Base-by-base conservation (phyloP, 805 yeast species). In the Metschnikowia peoriensis region DNA sequence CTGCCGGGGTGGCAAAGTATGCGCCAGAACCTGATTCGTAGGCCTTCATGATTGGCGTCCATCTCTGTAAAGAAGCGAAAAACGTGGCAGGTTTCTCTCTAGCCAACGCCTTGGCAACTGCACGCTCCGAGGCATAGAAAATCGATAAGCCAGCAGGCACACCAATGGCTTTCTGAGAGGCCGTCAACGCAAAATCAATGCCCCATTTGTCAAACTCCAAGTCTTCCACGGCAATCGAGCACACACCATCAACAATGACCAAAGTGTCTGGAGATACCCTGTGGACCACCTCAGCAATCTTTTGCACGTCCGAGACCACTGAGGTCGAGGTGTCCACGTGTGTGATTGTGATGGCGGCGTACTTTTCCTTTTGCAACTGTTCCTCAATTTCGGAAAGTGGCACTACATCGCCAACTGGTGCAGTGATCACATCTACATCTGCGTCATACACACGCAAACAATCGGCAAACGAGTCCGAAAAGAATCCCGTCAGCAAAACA, bases 281-380 rank as follows among this genome's bases (percentile, higher is more conserved):
- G 62, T 83, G 82, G 54, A 88, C 86, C n/a, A 85, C 59, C 48
- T 69, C 71, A 28, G 96, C 70, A 52, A 91, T 77, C 15, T 76
- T 73, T 64, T 81, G 76, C 56, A 93, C 84, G 64, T 88, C 86
- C 43, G 85, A 76, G 40, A 91, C 81, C 41, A 93, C 97, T n/a
- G 96, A 96, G 37, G 97, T 90, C 1, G 97, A 90, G 43, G 98
- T 94, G 70, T 94, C 99, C 38, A 94, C 97, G 62, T 93, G 98
- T 41, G 97, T 93, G 63, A 92, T 80, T 45, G 96, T 89, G 61
- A 93, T 78, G 49, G 88, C 79, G 57, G 80, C 67, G 75, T 87
- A 93, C 54, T 74, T 70, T 48, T 77, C 75, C 8, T 68, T 50
- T 53, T 70, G 65, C 66, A 92, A 77, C 52, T 83, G 79, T 10